These are phyloP conservation scores for Steccherinum ochraceum DNA, from an alignment of 768 basidiomycete species.

Conservation along the genomic window DNA sequence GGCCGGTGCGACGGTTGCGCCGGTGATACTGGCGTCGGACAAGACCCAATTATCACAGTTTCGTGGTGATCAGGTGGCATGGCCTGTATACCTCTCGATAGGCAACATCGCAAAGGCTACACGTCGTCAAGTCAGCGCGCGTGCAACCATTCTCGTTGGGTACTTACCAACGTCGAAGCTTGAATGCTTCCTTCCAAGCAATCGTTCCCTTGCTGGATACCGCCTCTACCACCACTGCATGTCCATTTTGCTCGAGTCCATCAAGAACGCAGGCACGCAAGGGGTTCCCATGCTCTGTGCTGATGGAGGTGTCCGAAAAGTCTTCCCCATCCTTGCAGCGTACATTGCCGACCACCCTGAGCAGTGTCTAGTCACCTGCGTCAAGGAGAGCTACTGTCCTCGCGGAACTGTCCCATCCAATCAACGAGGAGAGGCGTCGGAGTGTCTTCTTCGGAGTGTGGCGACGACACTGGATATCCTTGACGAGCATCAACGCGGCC, in stretches of 20 bases:
- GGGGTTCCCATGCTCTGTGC: constrained; percentile 14
- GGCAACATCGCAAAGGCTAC: constrained; percentile 19
- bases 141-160: constrained; percentile 17
- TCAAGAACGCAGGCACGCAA: constrained; percentile 5
- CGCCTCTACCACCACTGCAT: constrained; percentile 17
- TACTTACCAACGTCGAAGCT: constrained; percentile 19
- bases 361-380: constrained; percentile 13
- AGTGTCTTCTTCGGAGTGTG: constrained; percentile 1
- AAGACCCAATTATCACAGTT: constrained; percentile 22
- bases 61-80: constrained; percentile 17
- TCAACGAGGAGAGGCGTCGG: neutral
- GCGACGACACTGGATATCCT: neutral
- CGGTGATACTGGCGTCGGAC: constrained; percentile 26
- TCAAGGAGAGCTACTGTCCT: constrained; percentile 7
- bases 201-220: neutral
- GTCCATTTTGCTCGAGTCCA: constrained; percentile 4
- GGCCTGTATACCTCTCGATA: constrained; percentile 25
- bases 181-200: constrained; percentile 3
- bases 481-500: neutral
- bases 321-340: constrained; percentile 14
- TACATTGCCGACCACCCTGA: constrained; percentile 19
- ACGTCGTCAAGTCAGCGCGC: constrained; percentile 10
- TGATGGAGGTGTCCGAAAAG: constrained; percentile 9
- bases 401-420: neutral
- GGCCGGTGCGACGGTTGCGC: constrained; percentile 20